Base-by-base conservation (phyloP, 2,329 filamentous ascomycete genomes). In the Davidsoniella neocaledoniae region DNA sequence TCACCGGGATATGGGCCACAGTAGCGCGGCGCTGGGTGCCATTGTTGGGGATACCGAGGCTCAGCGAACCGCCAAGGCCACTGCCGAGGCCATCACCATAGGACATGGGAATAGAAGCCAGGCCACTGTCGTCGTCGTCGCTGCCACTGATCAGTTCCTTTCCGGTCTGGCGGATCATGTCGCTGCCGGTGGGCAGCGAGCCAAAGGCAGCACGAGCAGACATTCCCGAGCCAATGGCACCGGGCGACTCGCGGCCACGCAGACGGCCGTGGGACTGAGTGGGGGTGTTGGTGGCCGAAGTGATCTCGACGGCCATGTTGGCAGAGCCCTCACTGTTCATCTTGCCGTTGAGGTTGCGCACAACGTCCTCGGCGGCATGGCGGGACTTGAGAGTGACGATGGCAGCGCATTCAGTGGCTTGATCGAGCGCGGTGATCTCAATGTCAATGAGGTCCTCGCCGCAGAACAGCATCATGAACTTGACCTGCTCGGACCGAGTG, bases 111-210 rank as follows among this genome's bases (percentile, higher is more conserved):
- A 86, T 79, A 52, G 81, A 81, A 43, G 86, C 68, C n/a, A 87
- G 68, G 56, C 80, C 74, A 33, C 72, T 76, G 2, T 82, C 83
- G 59, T 86, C 83, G 46, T 86, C 82, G 55, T 73, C 72, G 19
- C 61, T 61, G 57, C 82, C 76, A 55, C 76, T 81, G 62, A 87
- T 87, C 46, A 86, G 67, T 2, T 77, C 75, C 63, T 86, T 86
- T 56, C 83, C 80, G 2, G 76, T 74, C 37, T 76, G 69, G 51
- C 76, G 71, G 14, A 69, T 65, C 46, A 72, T 69, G 53, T 80
- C 78, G n/a, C 69, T 68, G n/a, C 39, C 46, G 5, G 26, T 46
- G 16, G 43, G 51, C 3, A 48, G 46, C 6, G 43, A 33, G 39
- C 46, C 44, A 48, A 49, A 53, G 25, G 51, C 46, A 23, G 46